Percentiles rank a stretch among this genome's conserved stretches.
Evolutionary conservation across 2,329 filamentous ascomycete species (phyloP).

Genomic region (Herpotrichia juniperi): DNA sequence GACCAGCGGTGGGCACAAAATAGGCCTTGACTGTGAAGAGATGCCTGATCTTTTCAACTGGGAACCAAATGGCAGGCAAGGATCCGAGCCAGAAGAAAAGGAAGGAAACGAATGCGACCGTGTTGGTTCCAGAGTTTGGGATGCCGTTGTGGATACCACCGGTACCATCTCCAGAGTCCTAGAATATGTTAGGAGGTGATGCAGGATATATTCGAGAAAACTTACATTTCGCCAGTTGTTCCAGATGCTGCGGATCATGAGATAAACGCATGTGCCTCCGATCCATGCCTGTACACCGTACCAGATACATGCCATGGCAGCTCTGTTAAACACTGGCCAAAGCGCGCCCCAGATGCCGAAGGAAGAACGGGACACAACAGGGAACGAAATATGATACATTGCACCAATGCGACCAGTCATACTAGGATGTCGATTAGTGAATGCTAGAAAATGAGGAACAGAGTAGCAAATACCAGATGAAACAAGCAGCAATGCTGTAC

Average conservation of each 20-base stretch:
- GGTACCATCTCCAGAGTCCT: constrained; percentile 46
- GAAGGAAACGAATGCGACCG: constrained; percentile 78
- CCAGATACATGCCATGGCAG: constrained; percentile 88
- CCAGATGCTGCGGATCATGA: constrained; percentile 92
- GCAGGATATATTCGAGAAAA: background rate
- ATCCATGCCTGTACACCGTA: constrained; percentile 88
- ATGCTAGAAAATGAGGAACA: background rate
- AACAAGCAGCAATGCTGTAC: constrained; percentile 76
- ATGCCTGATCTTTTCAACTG: constrained; percentile 86
- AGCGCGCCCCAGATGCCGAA: constrained; percentile 90
- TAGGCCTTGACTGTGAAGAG: constrained; percentile 90
- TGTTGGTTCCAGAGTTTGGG: constrained; percentile 71
- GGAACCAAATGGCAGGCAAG: constrained; percentile 86
- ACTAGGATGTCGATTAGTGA: constrained; percentile 32
- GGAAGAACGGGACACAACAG: constrained; percentile 75
- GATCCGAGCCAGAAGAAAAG: constrained; percentile 85
- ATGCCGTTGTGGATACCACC: constrained; percentile 69
- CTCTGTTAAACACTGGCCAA: constrained; percentile 88
- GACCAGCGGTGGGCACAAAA: constrained; percentile 80
- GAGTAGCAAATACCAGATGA: constrained; percentile 56
- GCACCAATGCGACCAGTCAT: constrained; percentile 83
- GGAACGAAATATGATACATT: constrained; percentile 87
- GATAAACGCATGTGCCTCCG: constrained; percentile 77
- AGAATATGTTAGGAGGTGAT: constrained; percentile 7
- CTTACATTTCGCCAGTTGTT: constrained; percentile 61